These are phyloP conservation scores for Magnolia changhungtana DNA, from an alignment of 164 flowering plant genomes.

Conservation along the genomic window DNA sequence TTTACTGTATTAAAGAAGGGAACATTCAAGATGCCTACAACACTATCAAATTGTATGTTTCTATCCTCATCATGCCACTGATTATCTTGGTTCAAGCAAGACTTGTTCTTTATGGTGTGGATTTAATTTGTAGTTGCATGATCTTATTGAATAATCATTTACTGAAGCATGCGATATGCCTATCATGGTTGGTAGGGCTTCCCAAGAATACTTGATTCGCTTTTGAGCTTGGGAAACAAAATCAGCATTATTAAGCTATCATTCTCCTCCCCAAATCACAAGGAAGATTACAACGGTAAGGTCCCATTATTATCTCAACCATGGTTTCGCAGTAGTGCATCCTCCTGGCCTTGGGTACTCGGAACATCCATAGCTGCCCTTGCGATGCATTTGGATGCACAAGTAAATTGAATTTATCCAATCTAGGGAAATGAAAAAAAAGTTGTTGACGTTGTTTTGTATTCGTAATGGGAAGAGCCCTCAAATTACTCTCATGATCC, in stretches of 20 bases:
- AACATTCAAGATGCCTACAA: constrained; percentile 39
- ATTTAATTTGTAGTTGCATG: neutral
- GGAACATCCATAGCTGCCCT: too few species aligned
- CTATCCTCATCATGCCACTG: neutral
- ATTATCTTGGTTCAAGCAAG: neutral
- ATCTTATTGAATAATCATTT: neutral
- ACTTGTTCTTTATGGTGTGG: neutral
- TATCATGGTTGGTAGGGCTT: neutral
- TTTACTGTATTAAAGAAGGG: constrained; percentile 41
- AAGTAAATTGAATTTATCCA: too few species aligned
- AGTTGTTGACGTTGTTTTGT: too few species aligned
- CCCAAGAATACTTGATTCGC: neutral
- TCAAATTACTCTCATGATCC: too few species aligned
- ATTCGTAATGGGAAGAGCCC: too few species aligned
- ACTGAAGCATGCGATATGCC: neutral
- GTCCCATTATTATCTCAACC: neutral
- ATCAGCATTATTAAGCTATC: neutral
- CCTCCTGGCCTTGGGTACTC: too few species aligned
- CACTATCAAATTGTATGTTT: constrained; percentile 40
- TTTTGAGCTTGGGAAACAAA: neutral
- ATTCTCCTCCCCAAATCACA: neutral
- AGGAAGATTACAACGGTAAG: neutral
- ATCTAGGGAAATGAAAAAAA: too few species aligned
- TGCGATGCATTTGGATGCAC: too few species aligned
- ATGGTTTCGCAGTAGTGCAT: too few species aligned